phyloP scores from a whole-genome alignment of 495 filamentous ascomycete species.

The Talaromyces adpressus region DNA sequence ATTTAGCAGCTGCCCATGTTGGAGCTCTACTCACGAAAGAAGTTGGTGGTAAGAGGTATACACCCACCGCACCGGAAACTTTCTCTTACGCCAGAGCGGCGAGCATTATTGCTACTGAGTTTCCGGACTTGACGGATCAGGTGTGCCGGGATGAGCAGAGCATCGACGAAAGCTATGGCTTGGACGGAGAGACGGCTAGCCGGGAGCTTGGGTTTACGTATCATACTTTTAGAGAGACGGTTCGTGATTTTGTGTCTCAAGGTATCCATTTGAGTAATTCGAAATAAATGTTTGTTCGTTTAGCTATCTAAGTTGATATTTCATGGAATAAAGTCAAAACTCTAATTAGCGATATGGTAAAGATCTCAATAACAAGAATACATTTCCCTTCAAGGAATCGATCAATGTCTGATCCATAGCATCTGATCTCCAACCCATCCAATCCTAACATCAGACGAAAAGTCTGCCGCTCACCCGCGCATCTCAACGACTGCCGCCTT shows the following conservation, averaged over 20 bases:
- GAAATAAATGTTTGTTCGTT: neutral
- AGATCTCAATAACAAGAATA: too few species aligned
- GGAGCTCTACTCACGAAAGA: neutral
- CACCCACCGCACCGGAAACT: neutral
- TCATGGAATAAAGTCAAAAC: too few species aligned
- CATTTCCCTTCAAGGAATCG: neutral
- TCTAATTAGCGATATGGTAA: too few species aligned
- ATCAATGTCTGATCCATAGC: neutral
- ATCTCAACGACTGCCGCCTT: neutral
- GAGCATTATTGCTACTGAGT: neutral
- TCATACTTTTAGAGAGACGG: neutral
- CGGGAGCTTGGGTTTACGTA: neutral
- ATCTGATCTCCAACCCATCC: neutral
- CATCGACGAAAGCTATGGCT: neutral
- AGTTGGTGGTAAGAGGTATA: neutral
- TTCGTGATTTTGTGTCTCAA: neutral
- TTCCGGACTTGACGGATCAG: neutral
- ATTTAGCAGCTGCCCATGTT: conserved; percentile 31
- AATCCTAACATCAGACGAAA: neutral
- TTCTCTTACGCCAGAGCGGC: neutral
- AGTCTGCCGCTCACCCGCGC: neutral
- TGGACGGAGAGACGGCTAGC: neutral
- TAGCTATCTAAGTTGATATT: too few species aligned
- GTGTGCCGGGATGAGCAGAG: neutral
- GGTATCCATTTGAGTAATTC: neutral